Evolutionary conservation across 1,284 basidiomycete genomes (phyloP).

Genomic region (Fomitopsis betulina): DNA sequence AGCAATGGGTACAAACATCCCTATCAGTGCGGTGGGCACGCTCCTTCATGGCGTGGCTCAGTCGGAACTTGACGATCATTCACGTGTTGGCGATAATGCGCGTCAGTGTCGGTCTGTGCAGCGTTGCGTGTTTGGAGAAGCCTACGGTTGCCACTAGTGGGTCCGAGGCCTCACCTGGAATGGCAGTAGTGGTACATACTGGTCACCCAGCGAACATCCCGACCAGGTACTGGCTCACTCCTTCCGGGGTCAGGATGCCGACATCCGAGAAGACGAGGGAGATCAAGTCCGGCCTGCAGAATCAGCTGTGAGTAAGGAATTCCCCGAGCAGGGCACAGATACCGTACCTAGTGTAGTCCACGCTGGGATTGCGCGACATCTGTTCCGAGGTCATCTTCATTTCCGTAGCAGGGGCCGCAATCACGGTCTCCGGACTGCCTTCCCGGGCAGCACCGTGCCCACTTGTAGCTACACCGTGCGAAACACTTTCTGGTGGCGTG

Average conservation of each 20-base stretch:
- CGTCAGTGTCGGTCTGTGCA: slow-evolving; percentile 11
- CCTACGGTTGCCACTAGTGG: slow-evolving; percentile 37
- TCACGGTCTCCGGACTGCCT: slow-evolving; percentile 9
- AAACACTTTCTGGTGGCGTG: slow-evolving; percentile 16
- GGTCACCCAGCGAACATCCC: slow-evolving; percentile 80
- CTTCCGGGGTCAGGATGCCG: slow-evolving; percentile 87
- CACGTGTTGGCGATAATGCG: slow-evolving; percentile 25
- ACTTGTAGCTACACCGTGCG: neutral
- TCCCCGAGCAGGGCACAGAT: slow-evolving; percentile 4
- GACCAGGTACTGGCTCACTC: slow-evolving; percentile 87
- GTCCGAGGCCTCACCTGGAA: slow-evolving; percentile 20
- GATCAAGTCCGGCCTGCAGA: slow-evolving; percentile 75
- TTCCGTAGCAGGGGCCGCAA: slow-evolving; percentile 17
- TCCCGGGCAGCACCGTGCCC: slow-evolving; percentile 9
- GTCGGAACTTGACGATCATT: slow-evolving; percentile 13
- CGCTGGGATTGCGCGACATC: slow-evolving; percentile 72
- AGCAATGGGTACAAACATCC: neutral
- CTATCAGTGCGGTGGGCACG: neutral
- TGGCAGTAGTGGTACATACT: slow-evolving; percentile 15
- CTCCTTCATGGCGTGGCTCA: neutral
- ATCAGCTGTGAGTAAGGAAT: slow-evolving; percentile 10
- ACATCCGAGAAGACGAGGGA: slow-evolving; percentile 90
- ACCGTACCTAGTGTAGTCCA: slow-evolving; percentile 78
- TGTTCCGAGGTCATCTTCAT: slow-evolving; percentile 65
- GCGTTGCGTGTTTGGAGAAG: slow-evolving; percentile 23